Evolutionary conservation across 2,329 filamentous ascomycete species (phyloP), one percentile per base, ranked within the genome.

Genomic region (Alternaria solani): DNA sequence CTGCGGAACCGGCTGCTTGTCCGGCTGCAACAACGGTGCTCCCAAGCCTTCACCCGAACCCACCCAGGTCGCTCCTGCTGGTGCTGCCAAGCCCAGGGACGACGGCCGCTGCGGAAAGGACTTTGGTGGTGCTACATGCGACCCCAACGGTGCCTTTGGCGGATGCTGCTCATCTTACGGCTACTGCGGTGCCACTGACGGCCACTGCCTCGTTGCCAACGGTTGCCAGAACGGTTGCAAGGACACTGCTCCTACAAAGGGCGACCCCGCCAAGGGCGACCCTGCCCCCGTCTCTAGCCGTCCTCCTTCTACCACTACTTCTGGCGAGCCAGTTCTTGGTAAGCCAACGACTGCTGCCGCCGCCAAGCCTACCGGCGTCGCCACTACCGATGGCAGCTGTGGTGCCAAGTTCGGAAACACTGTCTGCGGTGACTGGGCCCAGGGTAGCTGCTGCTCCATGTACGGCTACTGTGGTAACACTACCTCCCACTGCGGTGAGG

Each of bases 391-490:
- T 72, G 86, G 86, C 36, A 81, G 79, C 57, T 88, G 86, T 65
- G 86, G 86, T 61, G 78, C 80, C 18, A 78, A 67, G 8, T 84
- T 86, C 63, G 79, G 77, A 14, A 78, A 80, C 57, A 83, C 79
- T 3, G 72, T 86, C 42, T 88, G 86, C 68, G 84, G 84, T 20
- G 70, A 82, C 57, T 88, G 84, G 84, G 67, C 73, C 28, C 78
- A 80, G 34, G 85, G 86, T 43, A 77, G 81, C 57, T 87, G 86
- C 68, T 87, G 85, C 69, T 85, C 83, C 36, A 81, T 85, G 78
- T 87, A 87, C 70, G 86, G 86, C 28, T 87, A 85, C 74, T 85
- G 85, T 62, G 81, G 81, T 59, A 81, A 78, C 63, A 79, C 77
- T 42, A 81, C 78, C 41, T 75, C 81, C 46, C 85, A 86, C 73